These are phyloP conservation scores for Silene noctiflora DNA, from an alignment of 179 eudicot genomes.

Conservation along the genomic window DNA sequence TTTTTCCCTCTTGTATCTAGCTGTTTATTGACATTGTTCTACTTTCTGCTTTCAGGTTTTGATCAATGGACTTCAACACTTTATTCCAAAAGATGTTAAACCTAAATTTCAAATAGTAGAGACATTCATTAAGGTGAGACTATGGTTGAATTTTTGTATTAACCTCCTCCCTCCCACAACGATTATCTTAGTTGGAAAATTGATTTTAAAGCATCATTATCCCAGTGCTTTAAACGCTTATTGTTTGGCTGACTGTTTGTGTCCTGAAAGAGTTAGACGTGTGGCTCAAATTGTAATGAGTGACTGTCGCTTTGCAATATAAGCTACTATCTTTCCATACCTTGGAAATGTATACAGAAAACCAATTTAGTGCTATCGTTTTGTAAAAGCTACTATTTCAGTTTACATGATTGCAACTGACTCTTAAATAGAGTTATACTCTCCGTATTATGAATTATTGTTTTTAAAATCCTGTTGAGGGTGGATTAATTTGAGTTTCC, in stretches of 20 bases:
- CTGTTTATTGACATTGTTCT: slow-evolving; percentile 2
- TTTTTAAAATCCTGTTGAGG: neutral
- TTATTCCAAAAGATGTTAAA: slow-evolving; percentile 66
- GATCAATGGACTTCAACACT: slow-evolving; percentile 89
- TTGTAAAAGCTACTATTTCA: neutral
- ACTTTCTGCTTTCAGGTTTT: slow-evolving; percentile 53
- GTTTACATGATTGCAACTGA: neutral
- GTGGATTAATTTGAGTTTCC: slow-evolving; percentile 10
- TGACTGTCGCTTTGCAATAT: neutral
- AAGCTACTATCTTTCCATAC: neutral
- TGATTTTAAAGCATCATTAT: neutral
- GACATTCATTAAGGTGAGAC: slow-evolving; percentile 73
- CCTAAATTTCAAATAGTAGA: slow-evolving; percentile 83
- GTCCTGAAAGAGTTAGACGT: neutral
- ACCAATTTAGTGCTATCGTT: neutral
- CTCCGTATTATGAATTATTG: neutral
- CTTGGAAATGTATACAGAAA: neutral
- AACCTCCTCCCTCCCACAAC: neutral
- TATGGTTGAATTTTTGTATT: neutral
- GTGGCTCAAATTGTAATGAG: neutral
- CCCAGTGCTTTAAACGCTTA: neutral
- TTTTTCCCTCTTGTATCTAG: neutral
- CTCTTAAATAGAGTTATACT: neutral
- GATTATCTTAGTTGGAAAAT: neutral
- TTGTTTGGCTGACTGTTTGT: neutral